Conservation (phyloP, 306 rosid genomes). For the Adenanthera pavonina region DNA sequence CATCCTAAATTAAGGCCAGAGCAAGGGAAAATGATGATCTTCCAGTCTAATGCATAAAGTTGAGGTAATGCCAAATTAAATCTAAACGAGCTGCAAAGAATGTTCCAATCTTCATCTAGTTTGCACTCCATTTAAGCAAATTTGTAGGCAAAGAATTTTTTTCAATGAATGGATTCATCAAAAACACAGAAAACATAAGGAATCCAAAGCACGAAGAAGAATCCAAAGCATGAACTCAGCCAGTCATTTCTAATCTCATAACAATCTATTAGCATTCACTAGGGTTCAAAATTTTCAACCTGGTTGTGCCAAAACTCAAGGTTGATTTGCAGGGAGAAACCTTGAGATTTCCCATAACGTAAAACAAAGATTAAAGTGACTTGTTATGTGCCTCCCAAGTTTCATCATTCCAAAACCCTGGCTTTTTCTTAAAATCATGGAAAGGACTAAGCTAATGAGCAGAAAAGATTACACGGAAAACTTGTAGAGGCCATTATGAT, state of each 20-base stretch:
- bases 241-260: not conserved
- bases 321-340: slow-evolving; percentile 1
- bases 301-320: slow-evolving; percentile 3
- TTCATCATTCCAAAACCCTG: slow-evolving; percentile 6
- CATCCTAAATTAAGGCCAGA: not conserved
- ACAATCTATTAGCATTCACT: not conserved
- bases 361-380: slow-evolving; percentile 15
- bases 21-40: slow-evolving; percentile 14
- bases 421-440: slow-evolving; percentile 8
- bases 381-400: slow-evolving; percentile 8
- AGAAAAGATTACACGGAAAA: not conserved
- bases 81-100: not conserved
- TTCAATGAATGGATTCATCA: slow-evolving; percentile 1
- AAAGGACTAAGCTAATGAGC: slow-evolving; percentile 2
- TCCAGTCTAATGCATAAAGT: slow-evolving; percentile 4
- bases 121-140: not conserved
- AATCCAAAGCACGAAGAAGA: not conserved
- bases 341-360: slow-evolving; percentile 7
- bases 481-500: slow-evolving; percentile 7
- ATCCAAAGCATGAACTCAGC: not conserved
- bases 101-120: not conserved
- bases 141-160: not conserved
- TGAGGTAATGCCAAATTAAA: not conserved
- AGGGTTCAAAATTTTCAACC: not conserved
- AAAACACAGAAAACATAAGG: slow-evolving; percentile 8